phyloP scores from a whole-genome alignment of 768 basidiomycete genomes.

The Leccinum uliginosum region DNA sequence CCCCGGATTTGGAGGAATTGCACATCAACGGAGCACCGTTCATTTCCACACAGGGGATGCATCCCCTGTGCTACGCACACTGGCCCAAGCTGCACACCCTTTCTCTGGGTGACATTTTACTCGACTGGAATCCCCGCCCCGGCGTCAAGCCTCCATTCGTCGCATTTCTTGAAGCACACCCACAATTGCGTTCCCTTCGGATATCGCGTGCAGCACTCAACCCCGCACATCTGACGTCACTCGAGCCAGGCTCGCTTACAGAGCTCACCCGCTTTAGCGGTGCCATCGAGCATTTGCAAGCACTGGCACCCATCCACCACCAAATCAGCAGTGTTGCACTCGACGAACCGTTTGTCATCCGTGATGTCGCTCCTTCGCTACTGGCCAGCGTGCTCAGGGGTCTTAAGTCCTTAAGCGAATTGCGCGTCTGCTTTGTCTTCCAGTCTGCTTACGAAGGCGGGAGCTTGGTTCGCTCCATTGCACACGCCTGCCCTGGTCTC shows the following conservation, averaged over 20 bases:
- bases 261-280: slow-evolving; percentile 59
- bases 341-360: slow-evolving; percentile 61
- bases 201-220: slow-evolving; percentile 52
- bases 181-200: slow-evolving; percentile 44
- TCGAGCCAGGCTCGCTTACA: slow-evolving; percentile 45
- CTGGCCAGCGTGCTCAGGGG: slow-evolving; percentile 57
- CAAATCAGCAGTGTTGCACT: slow-evolving; percentile 55
- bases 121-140: slow-evolving; percentile 46
- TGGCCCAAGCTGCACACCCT: slow-evolving; percentile 66
- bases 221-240: slow-evolving; percentile 46
- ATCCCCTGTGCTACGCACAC: slow-evolving; percentile 51
- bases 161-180: slow-evolving; percentile 65
- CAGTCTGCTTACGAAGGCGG: slow-evolving; percentile 74
- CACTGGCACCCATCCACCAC: slow-evolving; percentile 44
- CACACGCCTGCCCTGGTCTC: slow-evolving; percentile 61
- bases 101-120: slow-evolving; percentile 59
- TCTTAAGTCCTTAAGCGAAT: slow-evolving; percentile 49
- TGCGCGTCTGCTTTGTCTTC: slow-evolving; percentile 64
- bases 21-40: slow-evolving; percentile 36
- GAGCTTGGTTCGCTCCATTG: slow-evolving; percentile 62
- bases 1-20: slow-evolving; percentile 65
- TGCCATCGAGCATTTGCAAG: slow-evolving; percentile 62
- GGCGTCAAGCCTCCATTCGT: slow-evolving; percentile 56
- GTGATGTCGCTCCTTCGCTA: slow-evolving; percentile 61
- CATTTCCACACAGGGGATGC: slow-evolving; percentile 42